phyloP scores from a whole-genome alignment of 805 yeast species.

The Wickerhamomyces chambardii region DNA sequence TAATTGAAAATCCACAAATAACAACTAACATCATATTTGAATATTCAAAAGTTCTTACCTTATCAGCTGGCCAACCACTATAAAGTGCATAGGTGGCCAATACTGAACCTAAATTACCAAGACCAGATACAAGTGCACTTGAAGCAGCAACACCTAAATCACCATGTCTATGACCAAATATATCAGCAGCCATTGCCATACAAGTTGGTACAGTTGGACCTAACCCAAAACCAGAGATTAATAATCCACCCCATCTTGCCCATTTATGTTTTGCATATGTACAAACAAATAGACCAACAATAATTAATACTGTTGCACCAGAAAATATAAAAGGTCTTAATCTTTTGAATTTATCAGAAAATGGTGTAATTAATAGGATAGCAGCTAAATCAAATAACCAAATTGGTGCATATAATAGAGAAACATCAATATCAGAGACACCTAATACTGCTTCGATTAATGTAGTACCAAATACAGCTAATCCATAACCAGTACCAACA shows the following conservation, averaged over 20 bases:
- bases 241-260: conserved; percentile 72
- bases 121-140: conserved; percentile 76
- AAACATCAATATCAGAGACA: conserved; percentile 58
- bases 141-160: conserved; percentile 82
- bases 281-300: conserved; percentile 64
- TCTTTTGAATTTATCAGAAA: conserved; percentile 61
- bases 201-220: conserved; percentile 89
- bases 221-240: conserved; percentile 78
- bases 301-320: conserved; percentile 55
- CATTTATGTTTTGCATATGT: conserved; percentile 70
- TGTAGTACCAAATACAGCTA: conserved; percentile 79
- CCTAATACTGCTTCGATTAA: conserved; percentile 52
- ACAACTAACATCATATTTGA: conserved; percentile 81
- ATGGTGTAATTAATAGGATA: conserved; percentile 66
- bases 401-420: conserved; percentile 78
- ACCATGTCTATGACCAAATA: conserved; percentile 62
- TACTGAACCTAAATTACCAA: conserved; percentile 83
- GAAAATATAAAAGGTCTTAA: conserved; percentile 57
- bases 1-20: conserved; percentile 66
- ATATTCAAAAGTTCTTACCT: conserved; percentile 46
- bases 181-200: conserved; percentile 79
- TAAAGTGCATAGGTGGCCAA: conserved; percentile 81
- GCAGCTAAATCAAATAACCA: conserved; percentile 83
- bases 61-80: conserved; percentile 82
- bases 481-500: conserved; percentile 85